Percentiles rank a stretch among this genome's conserved stretches.
These are phyloP conservation scores for Debaryomyces prosopidis DNA, from an alignment of 805 yeast genomes.

Conservation along the genomic window DNA sequence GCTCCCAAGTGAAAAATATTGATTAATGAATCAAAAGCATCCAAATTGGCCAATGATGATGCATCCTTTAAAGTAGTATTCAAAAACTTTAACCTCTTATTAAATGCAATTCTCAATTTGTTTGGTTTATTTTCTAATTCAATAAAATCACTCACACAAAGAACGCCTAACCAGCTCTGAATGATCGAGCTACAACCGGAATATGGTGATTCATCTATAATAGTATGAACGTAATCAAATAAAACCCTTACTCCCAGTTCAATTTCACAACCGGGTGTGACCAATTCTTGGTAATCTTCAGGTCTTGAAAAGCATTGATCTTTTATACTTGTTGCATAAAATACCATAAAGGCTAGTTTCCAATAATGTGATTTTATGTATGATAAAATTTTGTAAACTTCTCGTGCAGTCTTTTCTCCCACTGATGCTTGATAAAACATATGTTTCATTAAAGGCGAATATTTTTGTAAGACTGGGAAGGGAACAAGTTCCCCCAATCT, in stretches of 20 bases:
- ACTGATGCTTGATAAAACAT: conserved; percentile 28
- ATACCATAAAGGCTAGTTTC: conserved; percentile 36
- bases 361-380: conserved; percentile 32
- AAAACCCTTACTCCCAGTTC: conserved; percentile 25
- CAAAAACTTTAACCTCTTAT: conserved; percentile 36
- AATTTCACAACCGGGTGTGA: conserved; percentile 21
- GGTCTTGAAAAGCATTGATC: conserved; percentile 40
- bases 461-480: conserved; percentile 24
- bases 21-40: conserved; percentile 35
- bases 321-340: conserved; percentile 29
- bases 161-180: conserved; percentile 32
- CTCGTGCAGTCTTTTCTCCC: conserved; percentile 20
- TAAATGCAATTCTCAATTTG: conserved; percentile 33
- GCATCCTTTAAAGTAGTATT: conserved; percentile 28
- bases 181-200: conserved; percentile 19
- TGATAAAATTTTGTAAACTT: conserved; percentile 23
- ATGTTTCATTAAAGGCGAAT: conserved; percentile 34
- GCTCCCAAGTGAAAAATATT: conserved; percentile 38
- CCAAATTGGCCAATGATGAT: conserved; percentile 24
- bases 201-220: conserved; percentile 27
- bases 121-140: conserved; percentile 32
- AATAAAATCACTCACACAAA: conserved; percentile 36
- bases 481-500: conserved; percentile 29
- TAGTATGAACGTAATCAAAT: conserved; percentile 30
- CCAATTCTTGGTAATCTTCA: conserved; percentile 28